Evolutionary conservation across 331 rosid species (phyloP).

Genomic region (Rhamnella rubrinervis): DNA sequence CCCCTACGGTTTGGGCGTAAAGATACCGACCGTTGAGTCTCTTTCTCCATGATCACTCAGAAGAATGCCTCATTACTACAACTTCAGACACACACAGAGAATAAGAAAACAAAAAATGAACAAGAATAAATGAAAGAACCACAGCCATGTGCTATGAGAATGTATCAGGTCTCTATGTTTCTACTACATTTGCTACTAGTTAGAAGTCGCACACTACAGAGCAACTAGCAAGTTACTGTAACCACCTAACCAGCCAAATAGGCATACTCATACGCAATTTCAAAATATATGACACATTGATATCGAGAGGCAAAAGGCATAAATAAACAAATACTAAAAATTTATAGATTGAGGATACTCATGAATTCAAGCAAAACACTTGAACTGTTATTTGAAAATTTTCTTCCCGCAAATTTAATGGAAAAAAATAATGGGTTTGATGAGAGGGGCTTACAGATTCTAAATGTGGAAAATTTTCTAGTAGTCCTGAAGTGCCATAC

Average conservation of each 20-base stretch:
- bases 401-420: background rate
- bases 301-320: background rate
- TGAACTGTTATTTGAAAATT: background rate
- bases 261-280: background rate
- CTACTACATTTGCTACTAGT: no score
- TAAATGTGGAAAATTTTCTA: background rate
- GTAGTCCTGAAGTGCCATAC: no score
- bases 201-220: background rate
- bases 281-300: background rate
- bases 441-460: constrained; percentile 10
- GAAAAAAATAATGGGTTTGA: background rate
- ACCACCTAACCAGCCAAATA: background rate
- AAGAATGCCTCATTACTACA: constrained; percentile 47
- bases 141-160: background rate
- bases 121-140: background rate
- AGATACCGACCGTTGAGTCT: constrained; percentile 52
- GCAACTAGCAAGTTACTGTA: background rate
- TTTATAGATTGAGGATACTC: constrained; percentile 15
- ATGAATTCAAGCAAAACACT: background rate
- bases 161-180: background rate
- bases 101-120: background rate
- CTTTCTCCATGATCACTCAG: constrained; percentile 56
- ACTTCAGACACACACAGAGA: background rate
- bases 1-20: constrained; percentile 65
- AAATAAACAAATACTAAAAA: background rate